phyloP scores from a whole-genome alignment of 169 alveolate genomes.

The Plasmodium fragile region DNA sequence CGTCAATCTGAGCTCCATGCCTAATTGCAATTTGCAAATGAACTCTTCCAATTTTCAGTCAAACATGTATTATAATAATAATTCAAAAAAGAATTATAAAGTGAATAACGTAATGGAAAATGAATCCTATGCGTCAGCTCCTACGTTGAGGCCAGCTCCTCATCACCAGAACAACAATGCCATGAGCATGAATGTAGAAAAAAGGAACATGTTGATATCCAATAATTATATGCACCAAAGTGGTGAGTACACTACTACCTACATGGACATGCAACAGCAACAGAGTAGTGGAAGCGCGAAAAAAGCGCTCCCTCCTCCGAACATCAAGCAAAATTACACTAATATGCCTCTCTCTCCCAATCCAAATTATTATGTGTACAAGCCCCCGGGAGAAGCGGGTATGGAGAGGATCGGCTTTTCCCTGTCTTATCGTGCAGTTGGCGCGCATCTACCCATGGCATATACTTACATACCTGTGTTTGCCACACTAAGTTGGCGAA shows the following conservation, averaged over 20 bases:
- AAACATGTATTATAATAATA: conserved; percentile 11
- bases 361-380: conserved; percentile 20
- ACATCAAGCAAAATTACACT: not conserved
- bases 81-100: conserved; percentile 38
- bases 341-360: not conserved
- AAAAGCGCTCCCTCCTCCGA: not conserved
- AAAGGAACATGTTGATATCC: conserved; percentile 16
- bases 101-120: conserved; percentile 17
- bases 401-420: not conserved
- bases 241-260: conserved; percentile 31
- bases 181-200: conserved; percentile 10
- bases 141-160: conserved; percentile 40
- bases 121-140: not conserved
- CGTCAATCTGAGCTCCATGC: not conserved
- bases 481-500: not conserved
- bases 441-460: not conserved
- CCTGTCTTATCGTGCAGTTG: not conserved
- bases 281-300: conserved; percentile 7
- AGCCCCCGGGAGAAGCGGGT: conserved; percentile 31
- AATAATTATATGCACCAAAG: conserved; percentile 18
- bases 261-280: conserved; percentile 11
- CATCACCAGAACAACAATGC: conserved; percentile 15
- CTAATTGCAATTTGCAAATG: conserved; percentile 20
- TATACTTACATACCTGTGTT: not conserved
- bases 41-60: conserved; percentile 22